These are phyloP conservation scores for Phytophthora melonis DNA, from an alignment of 352 stramenopile species.

Conservation along the genomic window DNA sequence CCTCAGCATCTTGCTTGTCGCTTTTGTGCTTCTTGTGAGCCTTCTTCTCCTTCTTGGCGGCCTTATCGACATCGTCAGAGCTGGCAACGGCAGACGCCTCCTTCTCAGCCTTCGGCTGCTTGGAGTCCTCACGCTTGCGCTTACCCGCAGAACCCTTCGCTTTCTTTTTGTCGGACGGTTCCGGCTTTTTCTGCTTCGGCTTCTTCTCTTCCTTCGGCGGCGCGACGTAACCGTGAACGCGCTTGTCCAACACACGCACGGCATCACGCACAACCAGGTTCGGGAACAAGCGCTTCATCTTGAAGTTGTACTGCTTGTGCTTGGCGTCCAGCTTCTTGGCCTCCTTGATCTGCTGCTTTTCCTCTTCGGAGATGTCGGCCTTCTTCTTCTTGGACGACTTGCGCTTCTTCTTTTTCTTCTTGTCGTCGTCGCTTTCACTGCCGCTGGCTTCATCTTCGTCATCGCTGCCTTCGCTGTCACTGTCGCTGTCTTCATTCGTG, in stretches of 20 bases:
- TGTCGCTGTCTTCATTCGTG: conserved; percentile 24
- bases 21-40: conserved; percentile 45
- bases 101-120: conserved; percentile 23
- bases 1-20: conserved; percentile 22
- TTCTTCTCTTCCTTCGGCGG: conserved; percentile 78
- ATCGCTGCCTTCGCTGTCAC: conserved; percentile 27
- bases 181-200: conserved; percentile 35
- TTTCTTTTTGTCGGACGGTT: conserved; percentile 32
- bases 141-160: conserved; percentile 37
- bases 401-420: conserved; percentile 32
- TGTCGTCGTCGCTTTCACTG: conserved; percentile 28
- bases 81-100: conserved; percentile 1
- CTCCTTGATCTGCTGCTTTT: conserved; percentile 66
- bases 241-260: conserved; percentile 81
- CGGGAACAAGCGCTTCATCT: conserved; percentile 89
- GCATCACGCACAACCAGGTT: conserved; percentile 84
- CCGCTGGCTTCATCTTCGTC: conserved; percentile 26
- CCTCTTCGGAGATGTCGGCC: conserved; percentile 50
- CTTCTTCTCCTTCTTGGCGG: conserved; percentile 39
- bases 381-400: conserved; percentile 23
- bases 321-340: conserved; percentile 77
- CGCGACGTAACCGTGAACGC: conserved; percentile 83
- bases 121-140: conserved; percentile 34
- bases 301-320: conserved; percentile 91
- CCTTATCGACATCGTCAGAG: conserved; percentile 18